Conservation (phyloP, 2,329 filamentous ascomycete genomes). For the Zymoseptoria passerinii region DNA sequence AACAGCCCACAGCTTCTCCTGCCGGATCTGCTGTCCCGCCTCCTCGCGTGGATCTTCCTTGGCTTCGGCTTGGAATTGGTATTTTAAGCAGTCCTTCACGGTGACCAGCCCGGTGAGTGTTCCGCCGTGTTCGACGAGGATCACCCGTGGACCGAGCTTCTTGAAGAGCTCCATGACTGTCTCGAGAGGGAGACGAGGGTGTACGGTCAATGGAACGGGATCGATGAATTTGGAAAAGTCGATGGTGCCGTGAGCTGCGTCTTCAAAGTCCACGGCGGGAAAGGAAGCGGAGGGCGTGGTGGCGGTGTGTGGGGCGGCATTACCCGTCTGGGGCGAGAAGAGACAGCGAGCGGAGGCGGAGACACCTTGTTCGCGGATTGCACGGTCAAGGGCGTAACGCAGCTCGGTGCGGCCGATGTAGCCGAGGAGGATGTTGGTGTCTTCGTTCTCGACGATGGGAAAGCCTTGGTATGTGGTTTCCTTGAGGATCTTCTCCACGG, state of each 20-base stretch:
- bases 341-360: constrained; percentile 58
- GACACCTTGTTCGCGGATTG: constrained; percentile 61
- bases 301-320: constrained; percentile 14
- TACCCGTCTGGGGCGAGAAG: constrained; percentile 47
- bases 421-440: constrained; percentile 66
- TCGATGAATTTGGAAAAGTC: constrained; percentile 87
- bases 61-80: constrained; percentile 92
- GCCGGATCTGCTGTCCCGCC: constrained; percentile 44
- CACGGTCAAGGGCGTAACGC: constrained; percentile 77
- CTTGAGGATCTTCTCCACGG: constrained; percentile 66
- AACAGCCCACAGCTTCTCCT: constrained; percentile 56
- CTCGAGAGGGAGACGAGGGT: constrained; percentile 83
- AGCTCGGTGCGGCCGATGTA: constrained; percentile 92
- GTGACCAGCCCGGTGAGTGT: constrained; percentile 79
- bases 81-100: constrained; percentile 93
- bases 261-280: constrained; percentile 49
- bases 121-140: constrained; percentile 85
- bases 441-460: constrained; percentile 71
- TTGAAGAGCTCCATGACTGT: constrained; percentile 98
- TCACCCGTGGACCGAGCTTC: constrained; percentile 90
- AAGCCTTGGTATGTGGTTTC: constrained; percentile 87
- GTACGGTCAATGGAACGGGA: constrained; percentile 78
- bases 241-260: constrained; percentile 41
- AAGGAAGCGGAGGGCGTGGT: constrained; percentile 27
- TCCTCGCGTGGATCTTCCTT: constrained; percentile 64